These are phyloP conservation scores for Penicillium parvum DNA, from an alignment of 495 filamentous ascomycete species.

Conservation along the genomic window DNA sequence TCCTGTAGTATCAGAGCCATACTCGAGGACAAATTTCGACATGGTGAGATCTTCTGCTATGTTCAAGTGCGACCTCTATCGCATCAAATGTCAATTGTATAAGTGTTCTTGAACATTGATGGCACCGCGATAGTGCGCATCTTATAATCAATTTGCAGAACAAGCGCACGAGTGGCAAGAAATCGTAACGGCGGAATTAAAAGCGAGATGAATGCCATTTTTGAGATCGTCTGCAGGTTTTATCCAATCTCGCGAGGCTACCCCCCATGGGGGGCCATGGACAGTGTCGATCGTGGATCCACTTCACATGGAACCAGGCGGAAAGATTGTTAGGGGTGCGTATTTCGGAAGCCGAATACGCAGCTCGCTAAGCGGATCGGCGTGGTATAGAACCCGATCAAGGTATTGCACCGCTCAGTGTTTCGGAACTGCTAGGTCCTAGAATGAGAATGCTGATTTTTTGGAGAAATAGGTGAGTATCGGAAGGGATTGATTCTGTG, in stretches of 20 bases:
- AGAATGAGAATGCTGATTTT: too few species aligned
- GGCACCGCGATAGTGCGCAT: not conserved
- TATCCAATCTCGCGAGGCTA: not conserved
- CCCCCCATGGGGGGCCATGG: not conserved
- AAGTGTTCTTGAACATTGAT: not conserved
- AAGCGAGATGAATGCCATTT: not conserved
- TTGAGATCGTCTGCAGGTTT: not conserved
- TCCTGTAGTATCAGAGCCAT: slow-evolving; percentile 15
- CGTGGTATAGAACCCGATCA: not conserved
- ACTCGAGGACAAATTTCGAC: slow-evolving; percentile 22
- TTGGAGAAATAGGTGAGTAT: too few species aligned
- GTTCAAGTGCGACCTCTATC: too few species aligned
- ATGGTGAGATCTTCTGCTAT: slow-evolving; percentile 5
- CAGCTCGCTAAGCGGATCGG: not conserved
- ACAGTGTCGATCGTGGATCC: not conserved
- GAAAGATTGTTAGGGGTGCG: not conserved
- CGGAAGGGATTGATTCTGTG: too few species aligned
- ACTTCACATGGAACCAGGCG: slow-evolving; percentile 4
- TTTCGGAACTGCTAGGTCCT: too few species aligned
- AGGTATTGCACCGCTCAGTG: too few species aligned
- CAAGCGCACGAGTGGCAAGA: too few species aligned
- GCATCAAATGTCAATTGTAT: not conserved
- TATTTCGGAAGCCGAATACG: slow-evolving; percentile 4
- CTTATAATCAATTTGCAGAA: too few species aligned
- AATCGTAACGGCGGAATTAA: too few species aligned